Base-by-base conservation (phyloP, 495 filamentous ascomycete species). In the Mytilinidion resinicola region DNA sequence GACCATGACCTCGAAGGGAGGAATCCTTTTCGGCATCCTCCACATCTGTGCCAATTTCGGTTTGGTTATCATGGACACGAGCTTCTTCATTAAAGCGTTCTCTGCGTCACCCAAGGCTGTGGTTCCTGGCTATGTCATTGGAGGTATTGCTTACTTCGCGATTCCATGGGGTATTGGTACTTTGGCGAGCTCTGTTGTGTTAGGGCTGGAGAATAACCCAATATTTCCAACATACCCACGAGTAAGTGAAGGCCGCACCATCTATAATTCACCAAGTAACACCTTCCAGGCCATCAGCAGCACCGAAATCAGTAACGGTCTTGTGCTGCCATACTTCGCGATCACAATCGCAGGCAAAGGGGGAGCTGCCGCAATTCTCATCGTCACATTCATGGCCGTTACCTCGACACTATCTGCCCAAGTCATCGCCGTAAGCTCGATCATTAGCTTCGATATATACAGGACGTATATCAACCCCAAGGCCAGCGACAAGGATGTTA, bases 61-160 rank as follows among this genome's bases (percentile, higher is more conserved):
- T 41, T 37, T 64, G 14, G 61, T 67, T 12, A 54, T 61, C n/a
- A 77, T 74, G 74, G 75, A 77, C 52, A 77, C 73, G 0, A 73
- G 71, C 47, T 76, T 76, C 60, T 78, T 74, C 48, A 76, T 75
- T 59, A 78, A 78, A 42, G 71, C 74, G 1, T 76, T 79, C 57
- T 69, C 76, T 0, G 73, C 74, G 4, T 59, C 67, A 15, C 74
- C 73, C 2, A 63, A 63, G 9, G 65, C 71, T 12, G 73, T 73
- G 9, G 70, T 77, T 1, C 74, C 76, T 0, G 74, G 74, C 33
- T 78, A 78, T 43, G 71, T 73, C 14, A 70, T 78, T 38, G 76
- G 73, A 9, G 76, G 73, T 9, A 67, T 77, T n/a, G 65, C 69
- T 14, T 76, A 73, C 50, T 78, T 78, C 44, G 66, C 73, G 5